Base-by-base conservation (phyloP, 331 rosid species). In the Saraca asoca region DNA sequence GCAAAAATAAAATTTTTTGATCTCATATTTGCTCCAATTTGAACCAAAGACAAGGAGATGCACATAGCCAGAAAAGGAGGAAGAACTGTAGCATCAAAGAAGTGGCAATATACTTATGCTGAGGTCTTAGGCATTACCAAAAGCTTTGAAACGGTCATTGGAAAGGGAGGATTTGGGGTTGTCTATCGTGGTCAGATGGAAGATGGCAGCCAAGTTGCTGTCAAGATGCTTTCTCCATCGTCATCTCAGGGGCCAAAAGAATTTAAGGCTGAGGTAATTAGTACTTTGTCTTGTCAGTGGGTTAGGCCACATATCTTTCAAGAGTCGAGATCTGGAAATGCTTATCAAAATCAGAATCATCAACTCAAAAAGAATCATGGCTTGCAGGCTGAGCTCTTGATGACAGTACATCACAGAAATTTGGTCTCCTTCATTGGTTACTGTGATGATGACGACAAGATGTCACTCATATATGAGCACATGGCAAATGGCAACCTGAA, bases 141-240 rank as follows among this genome's bases (percentile, higher is more conserved):
- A 49, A 74, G 81, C 77, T 87, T 85, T 34, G 49, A 80, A 52
- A 52, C 16, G 29, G 66, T 66, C 33, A 80, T 90, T 1, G 96
- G 95, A n/a, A 88, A 73, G 52, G 92, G 95, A n/a, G 95, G 96
- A 61, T 90, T 83, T 70, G 96, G 95, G 70, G 56, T 14, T 37
- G 92, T 87, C 53, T 90, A 79, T 50, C 29, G 38, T 53, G 96
- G 96, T 18, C 41, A 53, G 29, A 66, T 80, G 84, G 79, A 84
- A 64, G 81, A 83, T 71, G 85, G 84, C 44, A 87, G 66, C 45
- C 76, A 78, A 78, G 88, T 85, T 49, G 95, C 96, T 6, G 80
- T 85, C 7, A 90, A 90, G 75, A 85, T 78, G 68, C 87, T 90
- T 46, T 90, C 92, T 57, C 69, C 88, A 35, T 58, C 88, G 46